A percentile compares a stretch with the other conserved stretches of the same genome.
phyloP scores from a whole-genome alignment of 2,329 filamentous ascomycete genomes.

The Fusarium sp. region DNA sequence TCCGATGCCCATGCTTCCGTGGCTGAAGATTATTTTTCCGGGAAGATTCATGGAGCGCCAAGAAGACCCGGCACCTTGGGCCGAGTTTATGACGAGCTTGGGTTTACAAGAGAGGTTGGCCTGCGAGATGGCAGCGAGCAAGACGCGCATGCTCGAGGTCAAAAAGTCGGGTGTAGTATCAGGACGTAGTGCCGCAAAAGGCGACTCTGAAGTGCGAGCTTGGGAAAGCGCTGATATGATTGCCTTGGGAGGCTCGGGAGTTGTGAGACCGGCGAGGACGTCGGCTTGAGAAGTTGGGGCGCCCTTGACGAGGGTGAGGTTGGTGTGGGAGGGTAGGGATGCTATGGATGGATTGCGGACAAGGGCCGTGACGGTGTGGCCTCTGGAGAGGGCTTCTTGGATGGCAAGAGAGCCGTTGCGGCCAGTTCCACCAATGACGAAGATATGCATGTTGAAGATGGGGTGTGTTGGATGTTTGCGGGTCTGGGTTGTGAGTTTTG shows the following conservation, averaged over 20 bases:
- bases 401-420: constrained; percentile 27
- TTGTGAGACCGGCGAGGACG: not conserved
- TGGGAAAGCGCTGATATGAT: constrained; percentile 22
- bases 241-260: not conserved
- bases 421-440: constrained; percentile 29
- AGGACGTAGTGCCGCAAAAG: constrained; percentile 11
- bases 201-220: constrained; percentile 13
- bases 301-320: constrained; percentile 19
- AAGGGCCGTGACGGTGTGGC: constrained; percentile 23
- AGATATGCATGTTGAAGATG: constrained; percentile 22
- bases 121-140: not conserved
- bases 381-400: constrained; percentile 11
- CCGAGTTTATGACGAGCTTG: constrained; percentile 17
- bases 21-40: constrained; percentile 19
- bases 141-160: constrained; percentile 14
- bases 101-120: not conserved
- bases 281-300: constrained; percentile 21
- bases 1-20: constrained; percentile 18
- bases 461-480: too few relatives aligned
- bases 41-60: constrained; percentile 30
- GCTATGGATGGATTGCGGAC: constrained; percentile 15
- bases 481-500: too few relatives aligned
- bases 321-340: constrained; percentile 2
- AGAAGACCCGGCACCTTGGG: constrained; percentile 8
- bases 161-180: constrained; percentile 24